Percentiles rank a stretch among this genome's conserved stretches.
Conservation (phyloP, 805 yeast species). For the Suhomyces sp. region DNA sequence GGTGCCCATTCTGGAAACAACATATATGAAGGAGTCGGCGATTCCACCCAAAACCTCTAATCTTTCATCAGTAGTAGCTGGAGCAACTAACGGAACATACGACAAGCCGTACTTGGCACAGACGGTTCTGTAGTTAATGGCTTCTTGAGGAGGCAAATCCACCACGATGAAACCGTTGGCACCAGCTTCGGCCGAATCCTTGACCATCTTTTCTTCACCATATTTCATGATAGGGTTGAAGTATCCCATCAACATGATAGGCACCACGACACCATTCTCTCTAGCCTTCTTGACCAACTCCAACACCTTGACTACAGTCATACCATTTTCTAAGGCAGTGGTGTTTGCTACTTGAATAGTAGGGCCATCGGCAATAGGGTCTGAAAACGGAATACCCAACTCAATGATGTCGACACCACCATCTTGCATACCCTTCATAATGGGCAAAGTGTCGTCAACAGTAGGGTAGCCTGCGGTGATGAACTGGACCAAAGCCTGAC, state of each 20-base stretch:
- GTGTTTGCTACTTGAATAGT: conserved; percentile 89
- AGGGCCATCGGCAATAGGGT: conserved; percentile 99
- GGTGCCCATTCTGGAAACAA: conserved; percentile 96
- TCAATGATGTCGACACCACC: conserved; percentile 97
- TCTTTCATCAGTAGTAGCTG: conserved; percentile 91
- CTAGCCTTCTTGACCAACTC: conserved; percentile 77
- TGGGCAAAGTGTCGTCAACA: conserved; percentile 81
- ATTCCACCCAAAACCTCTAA: conserved; percentile 72
- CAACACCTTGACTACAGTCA: conserved; percentile 65
- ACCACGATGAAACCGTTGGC: conserved; percentile 94
- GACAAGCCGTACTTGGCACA: conserved; percentile 70
- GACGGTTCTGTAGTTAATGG: conserved; percentile 73
- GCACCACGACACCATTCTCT: conserved; percentile 77
- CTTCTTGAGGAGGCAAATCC: conserved; percentile 98
- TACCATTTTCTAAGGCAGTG: conserved; percentile 78
- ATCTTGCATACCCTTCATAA: conserved; percentile 81
- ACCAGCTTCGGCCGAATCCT: conserved; percentile 81
- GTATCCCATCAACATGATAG: conserved; percentile 94
- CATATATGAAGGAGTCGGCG: conserved; percentile 95
- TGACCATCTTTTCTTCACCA: conserved; percentile 82
- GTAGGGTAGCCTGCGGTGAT: conserved; percentile 94
- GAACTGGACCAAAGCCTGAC: conserved; percentile 88
- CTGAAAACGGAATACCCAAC: conserved; percentile 94
- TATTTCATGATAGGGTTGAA: conserved; percentile 89
- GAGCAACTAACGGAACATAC: conserved; percentile 93